Evolutionary conservation across 2,329 filamentous ascomycete species (phyloP).

Genomic region (Nemania sp.): DNA sequence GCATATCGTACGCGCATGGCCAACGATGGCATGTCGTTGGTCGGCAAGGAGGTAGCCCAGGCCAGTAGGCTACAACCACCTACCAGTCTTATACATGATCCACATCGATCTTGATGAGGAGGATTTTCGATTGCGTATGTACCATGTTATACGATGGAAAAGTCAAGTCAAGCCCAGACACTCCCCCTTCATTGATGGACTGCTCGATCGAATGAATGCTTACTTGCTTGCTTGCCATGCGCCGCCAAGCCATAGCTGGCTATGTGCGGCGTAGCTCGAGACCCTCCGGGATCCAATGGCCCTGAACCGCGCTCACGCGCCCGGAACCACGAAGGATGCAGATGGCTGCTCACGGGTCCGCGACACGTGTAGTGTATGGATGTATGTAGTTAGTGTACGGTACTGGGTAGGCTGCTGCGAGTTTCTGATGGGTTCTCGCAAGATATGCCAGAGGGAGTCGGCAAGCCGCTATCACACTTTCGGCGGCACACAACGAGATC

Average conservation of each 20-base stretch:
- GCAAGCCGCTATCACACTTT: slow-evolving; percentile 24
- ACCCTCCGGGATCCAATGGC: slow-evolving; percentile 12
- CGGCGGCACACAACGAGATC: slow-evolving; percentile 13
- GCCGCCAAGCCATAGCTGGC: slow-evolving; percentile 9
- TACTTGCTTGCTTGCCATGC: slow-evolving; percentile 15
- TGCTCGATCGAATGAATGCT: too few relatives aligned
- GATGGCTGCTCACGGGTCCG: slow-evolving; percentile 21
- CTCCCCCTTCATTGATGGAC: too few relatives aligned
- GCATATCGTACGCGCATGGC: too few relatives aligned
- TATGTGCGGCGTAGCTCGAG: slow-evolving; percentile 14
- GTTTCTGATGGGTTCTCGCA: slow-evolving; percentile 13
- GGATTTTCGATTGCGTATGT: too few relatives aligned
- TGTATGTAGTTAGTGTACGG: too few relatives aligned
- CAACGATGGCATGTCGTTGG: slow-evolving; percentile 6
- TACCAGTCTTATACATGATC: slow-evolving; percentile 3
- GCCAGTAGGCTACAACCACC: too few relatives aligned
- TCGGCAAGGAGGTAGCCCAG: too few relatives aligned
- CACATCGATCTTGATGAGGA: slow-evolving; percentile 3
- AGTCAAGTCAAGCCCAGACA: too few relatives aligned
- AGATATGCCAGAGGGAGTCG: slow-evolving; percentile 12
- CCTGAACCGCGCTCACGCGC: slow-evolving; percentile 1
- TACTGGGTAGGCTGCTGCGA: background rate
- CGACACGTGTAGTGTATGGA: too few relatives aligned
- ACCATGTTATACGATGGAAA: too few relatives aligned
- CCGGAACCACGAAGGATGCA: slow-evolving; percentile 17